phyloP scores from a whole-genome alignment of 1,284 basidiomycete genomes.

The Marasmius tenuissimus region DNA sequence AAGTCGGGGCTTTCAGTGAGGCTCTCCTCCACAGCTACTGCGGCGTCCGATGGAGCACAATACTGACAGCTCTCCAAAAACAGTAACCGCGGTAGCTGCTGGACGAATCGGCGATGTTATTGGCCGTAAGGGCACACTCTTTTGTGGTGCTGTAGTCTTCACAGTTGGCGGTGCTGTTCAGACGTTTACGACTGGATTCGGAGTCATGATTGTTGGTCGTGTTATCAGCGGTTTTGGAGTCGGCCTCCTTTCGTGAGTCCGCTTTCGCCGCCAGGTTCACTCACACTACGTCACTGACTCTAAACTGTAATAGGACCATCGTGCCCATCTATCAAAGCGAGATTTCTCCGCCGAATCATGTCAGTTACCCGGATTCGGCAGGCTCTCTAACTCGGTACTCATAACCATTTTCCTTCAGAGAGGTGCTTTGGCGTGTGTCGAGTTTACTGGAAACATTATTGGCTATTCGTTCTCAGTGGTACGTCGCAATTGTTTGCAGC shows the following conservation, averaged over 20 bases:
- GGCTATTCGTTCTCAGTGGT: slow-evolving; percentile 96
- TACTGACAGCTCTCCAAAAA: slow-evolving; percentile 5
- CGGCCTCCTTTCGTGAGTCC: slow-evolving; percentile 82
- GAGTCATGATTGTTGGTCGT: slow-evolving; percentile 85
- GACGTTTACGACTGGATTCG: slow-evolving; percentile 84
- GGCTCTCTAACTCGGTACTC: neutral
- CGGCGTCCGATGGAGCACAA: neutral
- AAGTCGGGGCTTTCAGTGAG: slow-evolving; percentile 90
- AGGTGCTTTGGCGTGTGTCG: slow-evolving; percentile 92
- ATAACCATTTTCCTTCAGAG: slow-evolving; percentile 37
- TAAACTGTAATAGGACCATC: slow-evolving; percentile 65
- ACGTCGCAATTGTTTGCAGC: slow-evolving; percentile 31
- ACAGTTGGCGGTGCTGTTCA: slow-evolving; percentile 89
- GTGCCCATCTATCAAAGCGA: slow-evolving; percentile 98
- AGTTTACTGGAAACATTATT: slow-evolving; percentile 93
- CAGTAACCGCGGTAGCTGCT: slow-evolving; percentile 89
- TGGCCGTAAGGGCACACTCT: slow-evolving; percentile 86
- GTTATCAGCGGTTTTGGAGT: slow-evolving; percentile 93
- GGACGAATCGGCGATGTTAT: slow-evolving; percentile 87
- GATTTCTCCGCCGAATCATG: slow-evolving; percentile 93
- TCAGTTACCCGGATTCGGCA: slow-evolving; percentile 37
- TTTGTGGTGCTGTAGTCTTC: slow-evolving; percentile 86
- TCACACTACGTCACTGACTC: slow-evolving; percentile 1
- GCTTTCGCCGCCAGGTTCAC: neutral
- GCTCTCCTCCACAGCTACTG: slow-evolving; percentile 6